Evolutionary conservation across 2,329 filamentous ascomycete genomes (phyloP).

Genomic region (Diaporthe eres): DNA sequence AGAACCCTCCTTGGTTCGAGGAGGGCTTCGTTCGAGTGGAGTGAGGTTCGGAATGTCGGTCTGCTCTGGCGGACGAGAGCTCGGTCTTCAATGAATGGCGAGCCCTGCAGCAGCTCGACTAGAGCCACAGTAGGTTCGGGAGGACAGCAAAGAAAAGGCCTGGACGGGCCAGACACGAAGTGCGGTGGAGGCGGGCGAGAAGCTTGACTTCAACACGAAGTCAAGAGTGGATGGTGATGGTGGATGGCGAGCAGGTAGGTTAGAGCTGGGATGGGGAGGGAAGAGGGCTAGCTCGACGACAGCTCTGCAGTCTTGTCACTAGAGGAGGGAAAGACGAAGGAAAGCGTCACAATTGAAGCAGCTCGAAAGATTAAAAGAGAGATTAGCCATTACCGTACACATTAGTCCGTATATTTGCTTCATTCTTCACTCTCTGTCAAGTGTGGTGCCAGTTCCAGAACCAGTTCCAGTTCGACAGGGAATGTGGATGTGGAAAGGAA

Average conservation of each 20-base stretch:
- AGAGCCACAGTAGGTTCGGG: slow-evolving; percentile 15
- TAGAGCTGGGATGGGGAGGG: slow-evolving; percentile 19
- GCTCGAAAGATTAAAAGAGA: slow-evolving; percentile 37
- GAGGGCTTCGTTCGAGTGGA: slow-evolving; percentile 8
- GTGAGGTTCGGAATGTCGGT: slow-evolving; percentile 1
- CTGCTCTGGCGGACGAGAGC: slow-evolving; percentile 2
- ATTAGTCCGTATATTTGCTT: slow-evolving; percentile 34
- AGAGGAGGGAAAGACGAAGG: slow-evolving; percentile 28
- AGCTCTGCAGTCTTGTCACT: slow-evolving; percentile 31
- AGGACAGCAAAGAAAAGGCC: slow-evolving; percentile 1
- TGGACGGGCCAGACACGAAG: slow-evolving; percentile 5
- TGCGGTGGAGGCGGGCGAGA: slow-evolving; percentile 9
- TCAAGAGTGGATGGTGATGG: slow-evolving; percentile 14
- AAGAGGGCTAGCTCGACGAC: slow-evolving; percentile 29
- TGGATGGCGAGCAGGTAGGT: slow-evolving; percentile 13
- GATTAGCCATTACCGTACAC: slow-evolving; percentile 34
- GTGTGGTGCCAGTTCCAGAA: slow-evolving; percentile 35
- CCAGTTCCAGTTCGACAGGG: slow-evolving; percentile 32
- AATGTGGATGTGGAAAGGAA: slow-evolving; percentile 35
- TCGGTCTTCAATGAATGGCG: neutral
- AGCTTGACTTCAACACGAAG: slow-evolving; percentile 13
- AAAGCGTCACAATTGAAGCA: slow-evolving; percentile 20
- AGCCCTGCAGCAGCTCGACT: slow-evolving; percentile 31
- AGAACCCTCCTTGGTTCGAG: neutral
- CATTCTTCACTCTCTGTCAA: slow-evolving; percentile 35